Evolutionary conservation across 495 filamentous ascomycete species (phyloP), one percentile per base, ranked within the genome.

Genomic region (Hypoxylon cercidicola): DNA sequence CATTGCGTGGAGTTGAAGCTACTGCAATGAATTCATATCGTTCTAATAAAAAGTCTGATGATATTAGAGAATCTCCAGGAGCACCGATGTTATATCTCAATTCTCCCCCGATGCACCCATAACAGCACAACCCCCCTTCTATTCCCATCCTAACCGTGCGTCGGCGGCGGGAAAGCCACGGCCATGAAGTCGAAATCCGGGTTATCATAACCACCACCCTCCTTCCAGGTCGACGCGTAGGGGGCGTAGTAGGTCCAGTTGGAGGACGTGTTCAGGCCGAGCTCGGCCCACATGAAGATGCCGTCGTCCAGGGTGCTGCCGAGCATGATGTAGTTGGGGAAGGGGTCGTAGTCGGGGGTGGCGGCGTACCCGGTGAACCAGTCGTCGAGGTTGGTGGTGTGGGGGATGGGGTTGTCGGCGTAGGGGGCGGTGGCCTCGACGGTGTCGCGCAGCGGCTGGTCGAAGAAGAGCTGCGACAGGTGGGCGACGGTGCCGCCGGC

Each of bases 401-500:
- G 60, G 1, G 57, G 55, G 50, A 82, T 77, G 0, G 66, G 76
- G 75, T 87, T 86, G 46, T 75, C 79, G 62, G 64, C 82, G 69
- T 87, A 87, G 0, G 85, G 85, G 49, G 74, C 79, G 0, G 74
- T 80, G 2, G 80, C 77, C 62, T 87, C 83, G 46, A 88, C 78
- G 13, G 76, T 77, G 25, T 75, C 73, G 54, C 80, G 72, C 19
- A 86, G 77, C 11, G 73, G 71, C 68, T 87, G 76, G 68, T 81
- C 80, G 75, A 82, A 88, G 79, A 85, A 88, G 7, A 88, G 66
- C 72, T 87, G 84, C 66, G 82, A 69, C 20, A 87, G 73, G 63
- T 88, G 81, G 0, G 79, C 74, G 12, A 81, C 74, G 3, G 51
- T 60, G 4, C 83, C 85, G 39, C 80, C 78, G 11, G 75, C 77